Base-by-base conservation (phyloP, 106 monocot species). In the Platanthera zijinensis region DNA sequence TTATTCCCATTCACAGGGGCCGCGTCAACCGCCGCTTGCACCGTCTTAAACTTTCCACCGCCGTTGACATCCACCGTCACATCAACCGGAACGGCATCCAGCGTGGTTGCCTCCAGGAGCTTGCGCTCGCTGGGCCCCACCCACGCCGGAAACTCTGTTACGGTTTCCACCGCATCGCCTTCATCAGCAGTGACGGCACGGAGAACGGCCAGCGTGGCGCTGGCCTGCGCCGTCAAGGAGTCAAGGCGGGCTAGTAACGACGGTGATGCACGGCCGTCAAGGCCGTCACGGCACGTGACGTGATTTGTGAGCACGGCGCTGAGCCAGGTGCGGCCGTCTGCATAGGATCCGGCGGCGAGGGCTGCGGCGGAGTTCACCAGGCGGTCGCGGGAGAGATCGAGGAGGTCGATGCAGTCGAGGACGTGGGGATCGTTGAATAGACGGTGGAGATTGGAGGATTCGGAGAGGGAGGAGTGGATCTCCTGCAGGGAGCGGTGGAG, bases 221-320 rank as follows among this genome's bases (percentile, higher is more conserved):
- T 85, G n/a, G 80, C 71, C 14, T 78, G 48, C 0, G 47, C 47
- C 39, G 15, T 79, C 12, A 88, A 57, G 48, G 64, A 50, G 6
- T 76, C 32, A 6, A 87, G 53, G 2, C 32, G 56, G 45, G 63
- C 48, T 46, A 51, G 17, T 75, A 76, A 66, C 15, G 75, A 52
- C 11, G 62, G 11, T 52, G 14, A 10, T 7, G 79, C 68, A 12
- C 10, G 39, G 2, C 72, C 72, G 14, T 50, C 13, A 53, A 86
- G 80, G 17, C 78, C 81, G 32, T 87, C 87, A 10, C 78, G 84
- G 81, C 87, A 87, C 13, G 84, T 84, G 72, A 3, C 81, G 18
- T 87, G 57, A 51, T 87, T 84, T 14, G 83, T 84, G 51, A 87
- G 80, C 64, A 79, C 84, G 21, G 87, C 87, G 46, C 84, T 84